Base-by-base conservation (phyloP, 139 green algal species). In the Astrephomene gubernaculifera region DNA sequence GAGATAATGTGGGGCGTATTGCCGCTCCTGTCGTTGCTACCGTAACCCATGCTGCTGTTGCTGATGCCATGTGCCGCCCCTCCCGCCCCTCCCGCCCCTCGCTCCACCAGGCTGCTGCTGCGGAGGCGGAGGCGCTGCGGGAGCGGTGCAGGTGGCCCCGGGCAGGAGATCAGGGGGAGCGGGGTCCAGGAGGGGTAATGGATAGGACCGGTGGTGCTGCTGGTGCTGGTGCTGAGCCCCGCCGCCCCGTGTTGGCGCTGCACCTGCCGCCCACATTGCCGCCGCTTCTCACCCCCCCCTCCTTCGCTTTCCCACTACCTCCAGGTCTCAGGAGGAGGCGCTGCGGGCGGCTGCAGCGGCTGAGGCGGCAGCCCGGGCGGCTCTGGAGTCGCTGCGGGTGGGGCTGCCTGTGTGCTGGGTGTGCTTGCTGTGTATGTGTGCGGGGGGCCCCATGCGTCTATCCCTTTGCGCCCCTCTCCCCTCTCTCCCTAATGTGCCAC, bases 351-450 rank as follows among this genome's bases (percentile, higher is more conserved):
- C 54, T 6, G 35, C 39, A 1, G 52, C 73, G 35, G 73, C n/a
- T 6, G 73, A 81, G 73, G 73, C 73, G 33, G 73, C 73, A 24
- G 73, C 73, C 10, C 24, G 73, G 19, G 53, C 73, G 36, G 73
- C 9, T 9, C 53, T 81, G 35, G 73, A 81, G 24, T 8, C 73
- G 35, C 22, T 81, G 53, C 73, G 69, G 73, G 73, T 79, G 63
- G 57, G 57, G 14, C 57, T n/a, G n/a, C n/a, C n/a, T n/a, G n/a
- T n/a, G n/a, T n/a, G n/a, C n/a, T n/a, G n/a, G n/a, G n/a, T n/a
- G n/a, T n/a, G n/a, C n/a, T n/a, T n/a, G n/a, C n/a, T n/a, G n/a
- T n/a, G n/a, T n/a, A n/a, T n/a, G n/a, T n/a, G n/a, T n/a, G n/a
- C n/a, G n/a, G n/a, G n/a, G n/a, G n/a, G n/a, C n/a, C n/a, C n/a